Evolutionary conservation across 108 stramenopile genomes (phyloP), one percentile per base, ranked within the genome.

Genomic region (Mediolabrus comicus): DNA sequence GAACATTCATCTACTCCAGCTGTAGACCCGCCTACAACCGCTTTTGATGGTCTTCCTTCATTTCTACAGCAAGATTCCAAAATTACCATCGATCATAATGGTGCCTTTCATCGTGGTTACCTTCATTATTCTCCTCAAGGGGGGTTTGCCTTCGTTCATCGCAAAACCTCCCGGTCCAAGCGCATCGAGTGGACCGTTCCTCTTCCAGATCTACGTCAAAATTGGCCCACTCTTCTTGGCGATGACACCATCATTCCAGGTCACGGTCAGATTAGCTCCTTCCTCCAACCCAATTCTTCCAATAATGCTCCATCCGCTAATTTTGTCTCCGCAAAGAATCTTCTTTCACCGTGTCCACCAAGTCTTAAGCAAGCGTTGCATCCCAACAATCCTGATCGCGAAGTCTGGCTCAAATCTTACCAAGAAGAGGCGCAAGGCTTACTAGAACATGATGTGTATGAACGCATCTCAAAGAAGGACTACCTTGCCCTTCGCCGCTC

Each of bases 401-500:
- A 60, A 0, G 30, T 49, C 35, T 69, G 68, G 68, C 30, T 69
- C 24, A 7, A 43, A n/a, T 69, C 68, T 6, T 69, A 69, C 58
- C n/a, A 49, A 2, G 68, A 69, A 59, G 68, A 69, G 24, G 46
- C 36, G 28, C 55, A 73, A 73, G 36, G 33, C 54, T 1, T 63
- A 65, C 26, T 46, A 39, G 57, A 54, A 39, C 36, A 38, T 6
- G 13, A 38, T 38, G 36, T 41, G 55, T 63, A 19, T 55, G 56
- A 13, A 63, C 72, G 54, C n/a, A 43, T 57, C 25, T 35, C 17
- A 53, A 63, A 19, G 72, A 73, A 65, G 72, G 54, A 61, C 5
- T 61, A 61, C 24, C 17, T 34, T 0, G 19, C 31, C 12, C 35
- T 61, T 26, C 36, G 60, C 3, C 13, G 35, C 13, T 14, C 35